Evolutionary conservation across 2,329 filamentous ascomycete genomes (phyloP).

Genomic region (Trichoderma oligosporum): DNA sequence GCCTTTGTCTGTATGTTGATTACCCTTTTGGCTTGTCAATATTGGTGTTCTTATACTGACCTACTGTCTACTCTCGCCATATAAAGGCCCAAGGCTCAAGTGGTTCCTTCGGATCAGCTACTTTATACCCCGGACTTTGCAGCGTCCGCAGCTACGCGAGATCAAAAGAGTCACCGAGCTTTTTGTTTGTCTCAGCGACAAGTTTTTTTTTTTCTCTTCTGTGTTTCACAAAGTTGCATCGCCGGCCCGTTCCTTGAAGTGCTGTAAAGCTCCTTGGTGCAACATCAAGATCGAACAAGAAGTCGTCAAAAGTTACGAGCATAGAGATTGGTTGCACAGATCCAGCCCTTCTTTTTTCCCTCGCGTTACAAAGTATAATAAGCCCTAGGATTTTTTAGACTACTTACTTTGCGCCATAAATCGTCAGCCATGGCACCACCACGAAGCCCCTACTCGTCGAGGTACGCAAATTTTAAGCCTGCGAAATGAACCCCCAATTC

Average conservation of each 20-base stretch:
- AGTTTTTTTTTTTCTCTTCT: no score
- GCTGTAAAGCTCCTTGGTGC: conserved; percentile 1
- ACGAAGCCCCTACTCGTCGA: conserved; percentile 30
- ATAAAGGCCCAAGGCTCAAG: background rate
- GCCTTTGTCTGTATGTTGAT: background rate
- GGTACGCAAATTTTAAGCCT: conserved; percentile 22
- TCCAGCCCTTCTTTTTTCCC: background rate
- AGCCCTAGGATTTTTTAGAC: background rate
- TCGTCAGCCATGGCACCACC: conserved; percentile 28
- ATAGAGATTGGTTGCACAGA: background rate
- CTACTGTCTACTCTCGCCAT: background rate
- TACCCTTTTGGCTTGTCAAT: background rate
- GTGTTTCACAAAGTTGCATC: conserved; percentile 8
- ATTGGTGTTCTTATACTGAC: background rate
- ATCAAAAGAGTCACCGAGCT: conserved; percentile 4
- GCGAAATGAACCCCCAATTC: background rate
- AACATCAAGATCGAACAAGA: background rate
- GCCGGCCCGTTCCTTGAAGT: conserved; percentile 2
- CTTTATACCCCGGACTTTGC: conserved; percentile 6
- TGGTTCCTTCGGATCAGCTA: background rate
- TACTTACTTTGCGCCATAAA: conserved; percentile 11
- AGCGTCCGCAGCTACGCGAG: conserved; percentile 14
- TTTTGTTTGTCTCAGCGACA: conserved; percentile 2
- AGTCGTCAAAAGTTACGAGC: background rate
- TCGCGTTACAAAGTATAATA: no score